Conservation (phyloP, 345 rosid genomes). For the Camelina neglecta region DNA sequence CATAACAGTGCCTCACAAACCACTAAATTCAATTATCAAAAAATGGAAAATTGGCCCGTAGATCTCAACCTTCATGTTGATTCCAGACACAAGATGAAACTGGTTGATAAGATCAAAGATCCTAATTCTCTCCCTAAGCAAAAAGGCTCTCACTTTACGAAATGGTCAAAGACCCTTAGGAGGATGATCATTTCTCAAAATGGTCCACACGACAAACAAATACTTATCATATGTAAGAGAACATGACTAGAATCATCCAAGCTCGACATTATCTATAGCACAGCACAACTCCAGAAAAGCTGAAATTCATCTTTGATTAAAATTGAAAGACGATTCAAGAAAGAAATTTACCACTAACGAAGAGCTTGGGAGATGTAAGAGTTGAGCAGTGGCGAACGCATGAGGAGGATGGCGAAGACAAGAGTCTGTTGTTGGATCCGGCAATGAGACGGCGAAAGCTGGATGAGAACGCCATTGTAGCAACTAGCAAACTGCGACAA, state of each 20-base stretch:
- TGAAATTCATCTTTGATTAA: background rate
- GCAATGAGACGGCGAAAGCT: constrained; percentile 52
- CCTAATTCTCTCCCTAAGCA: background rate
- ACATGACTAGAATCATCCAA: background rate
- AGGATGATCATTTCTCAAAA: background rate
- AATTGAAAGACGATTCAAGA: background rate
- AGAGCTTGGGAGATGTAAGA: constrained; percentile 82
- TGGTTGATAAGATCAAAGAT: background rate
- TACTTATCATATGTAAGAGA: background rate
- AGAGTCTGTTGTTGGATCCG: constrained; percentile 45
- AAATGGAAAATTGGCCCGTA: background rate
- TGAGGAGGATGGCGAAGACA: constrained; percentile 42
- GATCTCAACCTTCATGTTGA: background rate
- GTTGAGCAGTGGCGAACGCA: constrained; percentile 58
- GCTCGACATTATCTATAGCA: constrained; percentile 4
- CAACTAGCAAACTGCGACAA: background rate
- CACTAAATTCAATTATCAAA: constrained; percentile 7
- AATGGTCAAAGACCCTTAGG: background rate
- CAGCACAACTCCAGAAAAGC: background rate
- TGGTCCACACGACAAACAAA: background rate
- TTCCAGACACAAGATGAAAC: constrained; percentile 10
- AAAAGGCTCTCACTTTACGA: background rate
- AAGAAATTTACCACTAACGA: constrained; percentile 63
- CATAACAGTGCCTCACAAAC: background rate
- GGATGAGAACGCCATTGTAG: constrained; percentile 65